Base-by-base conservation (phyloP, 2,329 filamentous ascomycete species). In the Sclerotinia spermophila region DNA sequence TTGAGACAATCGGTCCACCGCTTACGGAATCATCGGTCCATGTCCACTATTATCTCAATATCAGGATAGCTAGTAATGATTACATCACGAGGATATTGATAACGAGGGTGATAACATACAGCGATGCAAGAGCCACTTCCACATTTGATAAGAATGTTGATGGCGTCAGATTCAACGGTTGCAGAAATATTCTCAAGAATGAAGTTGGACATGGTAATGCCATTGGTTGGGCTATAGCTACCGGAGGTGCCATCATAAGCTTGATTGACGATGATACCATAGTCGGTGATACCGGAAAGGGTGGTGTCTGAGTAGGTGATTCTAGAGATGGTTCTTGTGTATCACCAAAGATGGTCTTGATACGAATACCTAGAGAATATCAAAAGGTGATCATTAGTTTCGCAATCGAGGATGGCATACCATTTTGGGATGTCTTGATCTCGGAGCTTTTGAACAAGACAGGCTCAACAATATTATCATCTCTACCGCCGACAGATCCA, bases 401-500 rank as follows among this genome's bases (percentile, higher is more conserved):
- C 2, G 21, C 53, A 27, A 44, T 24, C 3, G 15, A n/a, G 69
- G 38, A 84, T 83, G 56, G 85, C 86, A 76, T 81, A 69, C 85
- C 86, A 77, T 87, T 87, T 68, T 83, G 78, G 0, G 84, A 87
- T 74, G 86, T 80, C 67, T 76, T 77, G 69, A 88, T 82, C 35
- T 78, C 81, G 8, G 81, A 83, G 73, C 82, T 79, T 51, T 81
- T 76, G 73, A 89, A 84, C 27, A 80, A 80, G n/a, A 89, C 83
- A 60, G 81, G 83, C 40, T 83, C 77, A 65, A 89, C 86, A 10
- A 76, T 80, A 79, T 89, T 89, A 79, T 87, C 79, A 65, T 74
- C 76, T 59, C 86, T 84, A 21, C 84, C 84, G 59, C 86, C 86
- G 87, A 88, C 84, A 3, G 84, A 86, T 65, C 86, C 86, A 75